Evolutionary conservation across 257 asterid species (phyloP), one percentile per base, ranked within the genome.

Genomic region (Cordia subcordata): DNA sequence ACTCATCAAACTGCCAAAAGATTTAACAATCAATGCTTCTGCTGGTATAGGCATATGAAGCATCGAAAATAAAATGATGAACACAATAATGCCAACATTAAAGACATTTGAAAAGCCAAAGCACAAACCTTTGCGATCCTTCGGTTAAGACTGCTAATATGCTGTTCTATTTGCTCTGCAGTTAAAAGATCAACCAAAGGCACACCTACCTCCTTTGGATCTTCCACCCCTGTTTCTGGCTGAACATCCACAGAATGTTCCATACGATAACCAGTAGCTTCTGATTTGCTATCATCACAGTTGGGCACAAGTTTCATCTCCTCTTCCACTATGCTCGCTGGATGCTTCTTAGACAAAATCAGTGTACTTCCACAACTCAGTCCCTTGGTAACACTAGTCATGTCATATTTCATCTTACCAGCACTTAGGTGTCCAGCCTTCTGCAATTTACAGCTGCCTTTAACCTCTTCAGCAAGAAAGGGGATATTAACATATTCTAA

Each of bases 101-200:
- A 63, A 16, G 45, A 38, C 37, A 52, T 22, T 22, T 10, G 38
- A 42, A 55, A 19, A 56, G 50, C n/a, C 23, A 60, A n/a, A 61
- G 61, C 44, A 66, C 82, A 53, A 71, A 85, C 95, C 93, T 66
- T 70, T 63, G 55, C 53, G 23, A 58, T 56, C 13, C 49, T 27
- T 40, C 54, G 75, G 32, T 69, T 68, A 77, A 85, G 85, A 72
- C 88, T 83, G 55, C 20, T 12, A 64, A 85, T 68, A 64, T 88
- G 95, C 57, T 65, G 75, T 64, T 70, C 77, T 42, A 88, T 76
- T 76, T 85, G 85, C 64, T 79, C 74, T 4, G 80, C 73, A 32
- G 76, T 65, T 80, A 88, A 84, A 64, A 71, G 79, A 78, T 88
- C 96, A 44, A 61, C 65, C 69, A 81, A 67, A 44, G 96, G 78